Conservation (phyloP, 305 asterid species). For the Solanum hybrid region DNA sequence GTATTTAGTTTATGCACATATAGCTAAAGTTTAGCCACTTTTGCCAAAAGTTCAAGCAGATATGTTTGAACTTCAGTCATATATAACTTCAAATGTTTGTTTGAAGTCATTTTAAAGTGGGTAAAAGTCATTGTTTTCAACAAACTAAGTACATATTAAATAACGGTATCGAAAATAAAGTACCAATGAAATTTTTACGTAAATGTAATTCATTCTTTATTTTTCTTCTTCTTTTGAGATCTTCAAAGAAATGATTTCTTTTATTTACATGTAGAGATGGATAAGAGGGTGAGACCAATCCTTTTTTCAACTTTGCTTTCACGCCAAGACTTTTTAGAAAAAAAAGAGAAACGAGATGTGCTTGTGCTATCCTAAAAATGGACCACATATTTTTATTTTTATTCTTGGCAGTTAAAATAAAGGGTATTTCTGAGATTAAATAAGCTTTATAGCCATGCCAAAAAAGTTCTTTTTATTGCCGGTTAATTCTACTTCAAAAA, state of each 20-base stretch:
- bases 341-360: constrained; percentile 1
- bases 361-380: constrained; percentile 33
- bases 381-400: constrained; percentile 22
- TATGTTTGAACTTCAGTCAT: not conserved
- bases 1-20: not conserved
- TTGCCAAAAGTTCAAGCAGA: not conserved
- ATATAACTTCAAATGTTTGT: not conserved
- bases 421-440: not conserved
- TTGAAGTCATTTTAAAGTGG: not conserved
- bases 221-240: not conserved
- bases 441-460: not conserved
- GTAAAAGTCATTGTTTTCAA: not conserved
- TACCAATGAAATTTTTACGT: not conserved
- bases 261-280: not conserved
- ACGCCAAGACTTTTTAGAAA: constrained; percentile 35
- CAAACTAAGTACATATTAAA: not conserved
- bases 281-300: not conserved
- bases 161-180: not conserved
- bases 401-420: not conserved
- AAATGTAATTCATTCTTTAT: not conserved
- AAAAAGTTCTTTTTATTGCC: not conserved
- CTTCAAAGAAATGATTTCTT: not conserved
- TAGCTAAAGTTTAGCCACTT: not conserved
- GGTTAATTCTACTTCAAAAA: not conserved
- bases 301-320: constrained; percentile 36